These are phyloP conservation scores for Globisporangium iwayamae DNA, from an alignment of 352 stramenopile species.

Conservation along the genomic window DNA sequence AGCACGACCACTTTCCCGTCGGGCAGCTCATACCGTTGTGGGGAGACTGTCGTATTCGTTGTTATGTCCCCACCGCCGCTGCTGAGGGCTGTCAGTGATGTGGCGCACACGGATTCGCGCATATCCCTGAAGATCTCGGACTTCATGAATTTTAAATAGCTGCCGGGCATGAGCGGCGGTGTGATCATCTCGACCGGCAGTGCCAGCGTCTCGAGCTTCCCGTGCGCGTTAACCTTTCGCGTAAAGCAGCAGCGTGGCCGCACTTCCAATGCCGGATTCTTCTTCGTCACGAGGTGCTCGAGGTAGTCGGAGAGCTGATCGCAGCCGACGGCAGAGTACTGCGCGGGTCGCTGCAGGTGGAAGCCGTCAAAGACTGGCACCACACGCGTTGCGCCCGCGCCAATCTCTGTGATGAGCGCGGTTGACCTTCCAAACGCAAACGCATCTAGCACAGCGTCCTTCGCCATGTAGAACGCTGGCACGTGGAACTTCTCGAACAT, in stretches of 20 bases:
- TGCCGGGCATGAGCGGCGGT: conserved; percentile 48
- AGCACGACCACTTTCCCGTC: conserved; percentile 69
- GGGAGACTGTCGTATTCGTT: conserved; percentile 13
- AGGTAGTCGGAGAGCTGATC: conserved; percentile 73
- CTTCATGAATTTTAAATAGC: conserved; percentile 74
- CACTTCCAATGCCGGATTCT: conserved; percentile 39
- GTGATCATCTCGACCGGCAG: conserved; percentile 35
- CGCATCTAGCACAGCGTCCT: conserved; percentile 86
- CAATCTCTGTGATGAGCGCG: conserved; percentile 88
- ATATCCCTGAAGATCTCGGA: conserved; percentile 74
- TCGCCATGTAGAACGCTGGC: conserved; percentile 88
- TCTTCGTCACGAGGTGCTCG: conserved; percentile 48
- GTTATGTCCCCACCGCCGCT: conserved; percentile 24
- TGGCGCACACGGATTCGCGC: conserved; percentile 57
- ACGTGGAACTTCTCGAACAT: conserved; percentile 92
- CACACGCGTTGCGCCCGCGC: conserved; percentile 78
- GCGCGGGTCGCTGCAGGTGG: conserved; percentile 68
- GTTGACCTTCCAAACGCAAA: conserved; percentile 88
- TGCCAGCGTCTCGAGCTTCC: conserved; percentile 53
- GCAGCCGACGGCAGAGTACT: conserved; percentile 73
- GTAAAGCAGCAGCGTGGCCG: conserved; percentile 67
- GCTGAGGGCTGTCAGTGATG: conserved; percentile 42
- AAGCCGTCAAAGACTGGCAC: conserved; percentile 91
- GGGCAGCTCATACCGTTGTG: conserved; percentile 72
- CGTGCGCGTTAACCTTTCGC: conserved; percentile 45